These are phyloP conservation scores for Phlebiopsis gigantea DNA, from an alignment of 768 basidiomycete genomes.

Conservation along the genomic window DNA sequence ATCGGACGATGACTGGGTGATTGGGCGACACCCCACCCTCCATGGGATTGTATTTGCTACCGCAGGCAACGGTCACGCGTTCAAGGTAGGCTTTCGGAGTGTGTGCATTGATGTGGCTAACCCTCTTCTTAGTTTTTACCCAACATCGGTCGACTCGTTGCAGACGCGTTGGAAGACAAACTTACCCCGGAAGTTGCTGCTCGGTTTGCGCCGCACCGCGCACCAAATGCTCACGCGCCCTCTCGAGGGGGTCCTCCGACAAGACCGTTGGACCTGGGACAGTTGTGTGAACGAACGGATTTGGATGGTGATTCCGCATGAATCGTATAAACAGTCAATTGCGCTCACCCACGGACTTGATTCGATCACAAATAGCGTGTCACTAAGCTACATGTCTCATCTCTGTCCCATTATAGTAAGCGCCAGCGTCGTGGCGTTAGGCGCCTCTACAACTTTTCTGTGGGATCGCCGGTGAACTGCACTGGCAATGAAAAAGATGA, in stretches of 20 bases:
- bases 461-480: too few relatives aligned
- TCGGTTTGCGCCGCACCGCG: constrained; percentile 63
- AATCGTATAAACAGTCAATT: too few relatives aligned
- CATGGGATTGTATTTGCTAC: constrained; percentile 73
- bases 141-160: constrained; percentile 72
- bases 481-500: too few relatives aligned
- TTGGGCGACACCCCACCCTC: constrained; percentile 63
- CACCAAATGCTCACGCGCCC: background rate
- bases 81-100: constrained; percentile 48
- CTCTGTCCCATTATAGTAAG: background rate
- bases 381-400: too few relatives aligned
- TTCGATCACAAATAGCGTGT: too few relatives aligned
- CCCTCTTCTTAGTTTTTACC: constrained; percentile 67
- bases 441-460: too few relatives aligned
- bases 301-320: constrained; percentile 16
- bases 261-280: constrained; percentile 38
- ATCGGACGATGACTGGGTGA: constrained; percentile 83
- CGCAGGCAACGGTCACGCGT: constrained; percentile 84
- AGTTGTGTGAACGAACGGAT: constrained; percentile 48
- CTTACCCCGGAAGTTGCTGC: constrained; percentile 44
- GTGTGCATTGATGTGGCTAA: background rate
- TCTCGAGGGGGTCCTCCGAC: constrained; percentile 11
- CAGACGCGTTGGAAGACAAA: constrained; percentile 62
- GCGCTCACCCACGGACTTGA: too few relatives aligned
- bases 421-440: background rate